A percentile compares a stretch with the other conserved stretches of the same genome.
Conservation (phyloP, 2,329 filamentous ascomycete species). For the Epichloe sibirici region DNA sequence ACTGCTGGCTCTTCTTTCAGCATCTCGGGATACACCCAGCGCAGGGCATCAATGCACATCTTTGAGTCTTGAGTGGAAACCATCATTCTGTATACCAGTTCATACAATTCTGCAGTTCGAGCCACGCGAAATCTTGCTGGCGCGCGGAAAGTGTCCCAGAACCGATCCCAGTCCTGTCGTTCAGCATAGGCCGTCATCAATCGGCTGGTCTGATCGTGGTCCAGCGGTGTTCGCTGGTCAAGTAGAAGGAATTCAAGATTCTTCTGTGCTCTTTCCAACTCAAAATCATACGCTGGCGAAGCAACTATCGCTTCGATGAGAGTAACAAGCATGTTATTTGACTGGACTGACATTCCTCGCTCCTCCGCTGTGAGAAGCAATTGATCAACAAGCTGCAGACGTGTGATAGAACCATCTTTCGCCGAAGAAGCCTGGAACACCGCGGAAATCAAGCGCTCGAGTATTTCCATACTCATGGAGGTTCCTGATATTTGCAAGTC, state of each 20-base stretch:
- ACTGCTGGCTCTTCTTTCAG: constrained; percentile 39
- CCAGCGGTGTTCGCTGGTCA: constrained; percentile 25
- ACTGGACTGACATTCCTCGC: constrained; percentile 30
- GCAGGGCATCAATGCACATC: constrained; percentile 34
- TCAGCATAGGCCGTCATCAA: constrained; percentile 35
- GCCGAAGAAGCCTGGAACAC: constrained; percentile 20
- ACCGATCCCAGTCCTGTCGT: constrained; percentile 38
- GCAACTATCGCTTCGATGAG: constrained; percentile 29
- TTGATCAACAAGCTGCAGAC: constrained; percentile 28
- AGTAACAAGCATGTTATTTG: constrained; percentile 35
- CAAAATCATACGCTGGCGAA: constrained; percentile 18
- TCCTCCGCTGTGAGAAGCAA: constrained; percentile 33
- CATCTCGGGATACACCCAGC: constrained; percentile 49
- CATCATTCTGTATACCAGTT: constrained; percentile 37
- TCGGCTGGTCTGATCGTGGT: constrained; percentile 25
- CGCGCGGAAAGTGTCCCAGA: constrained; percentile 50
- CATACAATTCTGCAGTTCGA: constrained; percentile 43
- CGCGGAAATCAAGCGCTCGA: constrained; percentile 25
- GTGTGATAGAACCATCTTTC: constrained; percentile 13
- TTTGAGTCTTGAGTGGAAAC: constrained; percentile 29
- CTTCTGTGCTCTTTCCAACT: constrained; percentile 27
- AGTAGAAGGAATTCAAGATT: constrained; percentile 34
- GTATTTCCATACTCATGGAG: constrained; percentile 21
- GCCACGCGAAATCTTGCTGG: constrained; percentile 35
- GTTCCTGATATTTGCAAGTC: constrained; percentile 28